Evolutionary conservation across 805 yeast species (phyloP), one percentile per base, ranked within the genome.

Genomic region (Hanseniaspora occidentalis): DNA sequence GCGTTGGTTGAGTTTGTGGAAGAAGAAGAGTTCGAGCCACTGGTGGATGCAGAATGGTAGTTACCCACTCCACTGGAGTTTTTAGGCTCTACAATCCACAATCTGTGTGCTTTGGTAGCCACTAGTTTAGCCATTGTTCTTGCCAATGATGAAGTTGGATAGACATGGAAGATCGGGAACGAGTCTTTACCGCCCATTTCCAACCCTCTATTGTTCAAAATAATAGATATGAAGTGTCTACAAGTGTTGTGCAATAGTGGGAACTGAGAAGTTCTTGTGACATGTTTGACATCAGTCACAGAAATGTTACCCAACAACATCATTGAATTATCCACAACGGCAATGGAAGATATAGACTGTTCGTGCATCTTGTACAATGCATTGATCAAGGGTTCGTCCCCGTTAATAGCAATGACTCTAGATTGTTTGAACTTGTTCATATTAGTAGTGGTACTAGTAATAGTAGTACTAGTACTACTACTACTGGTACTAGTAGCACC

Each of bases 151-250:
- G 94, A 76, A 31, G 72, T 70, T 45, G 76, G 74, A 46, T 84
- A 79, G 20, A 89, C 96, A 58, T 89, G 95, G 70, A 89, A 89
- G 31, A 92, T 89, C 14, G 98, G 98, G 69, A 81, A 89, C 33
- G 94, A 85, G 64, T 89, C 98, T 60, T 88, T 86, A 39, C 96
- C 96, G 55, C 86, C 88, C 37, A 51, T 57, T 53, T 81, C 94
- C 24, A 89, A 69, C 17, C 98, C 98, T 55, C 95, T 78, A 41
- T 79, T 79, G 47, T 82, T 79, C 47, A 92, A 70, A 45, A 88
- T 86, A 46, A 86, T 80, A 11, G 94, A 77, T 43, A 89, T 76
- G 57, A 89, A 89, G 61, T 83, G 92, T 52, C 85, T 69, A 60
- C 95, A 92, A 6, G 92, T 70, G 57, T 82, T 79, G 53, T 80